A percentile compares a stretch with the other conserved stretches of the same genome.
Evolutionary conservation across 257 asterid species (phyloP).

Genomic region (Galeopsis tetrahit): DNA sequence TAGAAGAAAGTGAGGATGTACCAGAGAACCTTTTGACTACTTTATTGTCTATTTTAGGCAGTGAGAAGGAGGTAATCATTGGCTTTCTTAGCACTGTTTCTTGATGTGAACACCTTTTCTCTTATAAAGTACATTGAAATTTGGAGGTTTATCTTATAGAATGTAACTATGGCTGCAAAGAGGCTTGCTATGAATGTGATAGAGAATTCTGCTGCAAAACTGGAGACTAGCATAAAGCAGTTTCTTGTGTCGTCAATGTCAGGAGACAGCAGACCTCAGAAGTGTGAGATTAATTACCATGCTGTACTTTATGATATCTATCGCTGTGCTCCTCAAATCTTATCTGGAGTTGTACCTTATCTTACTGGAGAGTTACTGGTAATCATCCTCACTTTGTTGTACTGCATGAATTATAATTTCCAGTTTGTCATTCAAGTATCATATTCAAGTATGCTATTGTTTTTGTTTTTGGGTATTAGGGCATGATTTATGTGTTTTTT

Average conservation of each 20-base stretch:
- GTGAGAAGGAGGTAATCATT: conserved; percentile 52
- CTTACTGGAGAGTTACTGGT: conserved; percentile 95
- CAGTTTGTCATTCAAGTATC: conserved; percentile 18
- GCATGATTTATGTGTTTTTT: conserved; percentile 2
- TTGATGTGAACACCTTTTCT: not conserved
- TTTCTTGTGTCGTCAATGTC: conserved; percentile 83
- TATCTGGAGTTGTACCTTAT: conserved; percentile 89
- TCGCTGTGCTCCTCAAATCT: conserved; percentile 76
- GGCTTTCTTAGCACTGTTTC: conserved; percentile 19
- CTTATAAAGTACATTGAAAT: conserved; percentile 20
- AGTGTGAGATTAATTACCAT: conserved; percentile 62
- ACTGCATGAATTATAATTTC: conserved; percentile 9
- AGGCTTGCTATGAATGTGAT: conserved; percentile 86
- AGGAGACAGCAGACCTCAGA: conserved; percentile 65
- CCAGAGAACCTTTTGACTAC: conserved; percentile 69
- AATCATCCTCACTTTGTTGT: conserved; percentile 40
- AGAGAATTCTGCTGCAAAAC: conserved; percentile 71
- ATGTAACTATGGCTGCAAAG: conserved; percentile 64
- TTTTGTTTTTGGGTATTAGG: conserved; percentile 25
- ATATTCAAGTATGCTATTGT: conserved; percentile 15
- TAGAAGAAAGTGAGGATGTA: conserved; percentile 90
- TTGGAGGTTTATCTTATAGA: conserved; percentile 48
- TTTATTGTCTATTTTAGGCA: conserved; percentile 70
- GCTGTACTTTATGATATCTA: conserved; percentile 78
- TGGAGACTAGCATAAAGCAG: conserved; percentile 80